A percentile compares a stretch with the other conserved stretches of the same genome.
Evolutionary conservation across 225 moss, liverwort and hornwort species (phyloP).

Genomic region (Physcomitrellopsis africana): DNA sequence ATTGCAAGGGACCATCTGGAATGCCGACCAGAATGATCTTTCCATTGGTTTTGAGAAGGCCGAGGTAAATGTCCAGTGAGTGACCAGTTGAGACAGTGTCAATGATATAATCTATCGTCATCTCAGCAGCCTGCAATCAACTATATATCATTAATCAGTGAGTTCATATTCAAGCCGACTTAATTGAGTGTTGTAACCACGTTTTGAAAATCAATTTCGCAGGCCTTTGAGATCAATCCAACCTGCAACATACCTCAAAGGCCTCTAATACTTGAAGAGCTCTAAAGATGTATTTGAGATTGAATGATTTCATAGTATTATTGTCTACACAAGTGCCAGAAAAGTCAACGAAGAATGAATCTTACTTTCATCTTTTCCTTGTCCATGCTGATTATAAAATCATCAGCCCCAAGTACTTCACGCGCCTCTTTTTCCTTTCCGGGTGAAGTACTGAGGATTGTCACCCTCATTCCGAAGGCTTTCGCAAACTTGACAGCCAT

Average conservation of each 20-base stretch:
- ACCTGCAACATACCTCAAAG: too few species aligned
- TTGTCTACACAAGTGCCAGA: background rate
- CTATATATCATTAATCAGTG: too few species aligned
- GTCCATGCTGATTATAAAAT: conserved; percentile 66
- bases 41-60: conserved; percentile 40
- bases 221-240: too few species aligned
- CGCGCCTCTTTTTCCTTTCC: conserved; percentile 63
- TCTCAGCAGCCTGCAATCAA: conserved; percentile 29
- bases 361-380: conserved; percentile 53
- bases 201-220: too few species aligned
- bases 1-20: conserved; percentile 36
- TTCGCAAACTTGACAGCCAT: conserved; percentile 72
- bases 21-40: conserved; percentile 42
- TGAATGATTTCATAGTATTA: background rate
- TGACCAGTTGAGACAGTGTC: conserved; percentile 45
- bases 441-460: conserved; percentile 67
- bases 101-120: conserved; percentile 42
- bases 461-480: conserved; percentile 67
- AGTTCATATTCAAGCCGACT: too few species aligned
- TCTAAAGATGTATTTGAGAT: too few species aligned
- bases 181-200: too few species aligned
- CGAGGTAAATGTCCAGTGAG: conserved; percentile 39
- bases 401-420: conserved; percentile 50
- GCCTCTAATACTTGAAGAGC: background rate
- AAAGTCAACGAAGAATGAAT: background rate